Evolutionary conservation across 2,329 filamentous ascomycete genomes (phyloP), one percentile per base, ranked within the genome.

Genomic region (Nothophaeocryptopus gaeumannii): DNA sequence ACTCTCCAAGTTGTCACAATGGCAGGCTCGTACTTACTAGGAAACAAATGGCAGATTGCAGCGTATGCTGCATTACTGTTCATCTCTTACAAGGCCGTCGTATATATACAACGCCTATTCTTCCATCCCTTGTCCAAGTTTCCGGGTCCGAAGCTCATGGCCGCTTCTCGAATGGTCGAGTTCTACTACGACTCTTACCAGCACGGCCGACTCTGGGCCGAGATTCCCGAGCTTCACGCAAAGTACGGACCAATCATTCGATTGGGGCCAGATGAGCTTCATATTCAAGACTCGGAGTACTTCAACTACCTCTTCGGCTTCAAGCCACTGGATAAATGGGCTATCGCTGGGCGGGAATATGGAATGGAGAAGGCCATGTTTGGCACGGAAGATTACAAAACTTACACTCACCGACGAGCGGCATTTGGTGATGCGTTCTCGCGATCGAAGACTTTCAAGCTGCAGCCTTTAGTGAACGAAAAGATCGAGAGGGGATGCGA

Each of bases 41-140:
- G 20, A 26, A 26, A 26, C 20, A 3, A 3, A 7, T 26, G 20
- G 20, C 20, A 26, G 20, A 26, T 26, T 26, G 20, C 20, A 26
- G 20, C 20, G 4, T 26, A 26, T 26, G 20, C 20, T 26, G 20
- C 7, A 26, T 26, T 26, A 48, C 38, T 38, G 35, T 13, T 16
- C 14, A 13, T 38, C 14, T 15, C 35, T 9, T 44, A 34, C 10
- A 16, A 31, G 20, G 11, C 14, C 5, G 39, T 16, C 26, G 36
- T 47, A 32, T 29, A 37, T 8, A 9, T 45, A 12, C 48, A 57
- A 26, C 45, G 51, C 13, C 11, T 54, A 5, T 52, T 16, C 38
- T 51, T 55, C 31, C 48, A 53, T 44, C 51, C 55, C 14, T 40
- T 57, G 12, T 39, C 55, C 9, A 47, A 32, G 20, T 52, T 52